Percentiles rank a stretch among this genome's conserved stretches.
These are phyloP conservation scores for Coemansia sp. DNA, from an alignment of 192 early-diverging fungal genomes.

Conservation along the genomic window DNA sequence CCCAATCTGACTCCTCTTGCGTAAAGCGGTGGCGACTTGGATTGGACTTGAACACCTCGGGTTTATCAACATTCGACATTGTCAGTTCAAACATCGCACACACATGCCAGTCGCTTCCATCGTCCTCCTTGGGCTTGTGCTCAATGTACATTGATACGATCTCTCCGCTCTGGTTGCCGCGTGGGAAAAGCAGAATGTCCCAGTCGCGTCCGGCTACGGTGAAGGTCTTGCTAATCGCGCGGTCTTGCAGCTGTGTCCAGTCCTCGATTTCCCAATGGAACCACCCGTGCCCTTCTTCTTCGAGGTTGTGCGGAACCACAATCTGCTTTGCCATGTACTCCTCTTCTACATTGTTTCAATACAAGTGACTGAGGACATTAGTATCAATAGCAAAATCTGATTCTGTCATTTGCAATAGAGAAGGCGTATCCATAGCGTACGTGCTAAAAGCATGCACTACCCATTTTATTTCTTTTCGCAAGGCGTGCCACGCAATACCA, in stretches of 20 bases:
- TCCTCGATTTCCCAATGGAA: constrained; percentile 52
- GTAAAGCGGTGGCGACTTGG: constrained; percentile 81
- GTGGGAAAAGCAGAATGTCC: constrained; percentile 87
- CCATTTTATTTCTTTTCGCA: neutral
- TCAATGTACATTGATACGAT: constrained; percentile 84
- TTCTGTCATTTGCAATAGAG: neutral
- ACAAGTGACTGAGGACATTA: neutral
- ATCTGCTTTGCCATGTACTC: constrained; percentile 25
- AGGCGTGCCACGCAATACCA: neutral
- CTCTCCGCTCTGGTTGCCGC: constrained; percentile 75
- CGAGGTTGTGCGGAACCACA: constrained; percentile 13
- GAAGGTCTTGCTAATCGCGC: constrained; percentile 36
- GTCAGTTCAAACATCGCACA: constrained; percentile 82
- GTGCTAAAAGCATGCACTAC: neutral
- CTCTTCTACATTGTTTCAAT: constrained; percentile 27
- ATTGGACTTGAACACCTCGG: constrained; percentile 56
- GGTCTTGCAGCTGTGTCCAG: constrained; percentile 35
- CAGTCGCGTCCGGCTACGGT: constrained; percentile 55
- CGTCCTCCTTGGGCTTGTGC: constrained; percentile 66
- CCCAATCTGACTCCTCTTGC: constrained; percentile 88
- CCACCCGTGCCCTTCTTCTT: constrained; percentile 34
- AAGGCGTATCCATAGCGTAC: neutral
- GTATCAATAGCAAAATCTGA: neutral
- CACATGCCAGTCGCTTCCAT: constrained; percentile 67
- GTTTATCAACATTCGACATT: constrained; percentile 73